A percentile compares a stretch with the other conserved stretches of the same genome.
phyloP scores from a whole-genome alignment of 2,329 filamentous ascomycete species.

The Talaromyces verruculosus region DNA sequence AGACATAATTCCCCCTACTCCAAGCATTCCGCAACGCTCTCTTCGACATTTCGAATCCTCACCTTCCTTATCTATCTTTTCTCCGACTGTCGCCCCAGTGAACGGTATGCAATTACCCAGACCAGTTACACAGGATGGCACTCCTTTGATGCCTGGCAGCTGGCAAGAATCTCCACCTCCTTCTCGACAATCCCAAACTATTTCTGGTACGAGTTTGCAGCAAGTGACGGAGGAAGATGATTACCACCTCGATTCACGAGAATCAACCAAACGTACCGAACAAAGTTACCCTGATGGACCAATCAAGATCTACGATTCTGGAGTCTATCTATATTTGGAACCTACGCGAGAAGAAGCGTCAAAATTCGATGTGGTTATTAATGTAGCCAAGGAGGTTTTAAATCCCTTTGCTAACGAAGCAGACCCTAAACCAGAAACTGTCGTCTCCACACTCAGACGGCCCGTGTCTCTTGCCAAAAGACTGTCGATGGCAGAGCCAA shows the following conservation, averaged over 20 bases:
- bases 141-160: conserved; percentile 29
- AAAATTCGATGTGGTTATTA: conserved; percentile 63
- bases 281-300: conserved; percentile 65
- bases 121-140: conserved; percentile 35
- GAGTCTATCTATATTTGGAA: conserved; percentile 63
- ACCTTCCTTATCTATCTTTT: conserved; percentile 57
- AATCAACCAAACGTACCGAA: conserved; percentile 62
- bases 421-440: conserved; percentile 37
- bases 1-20: conserved; percentile 60
- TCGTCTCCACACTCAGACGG: conserved; percentile 51
- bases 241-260: conserved; percentile 47
- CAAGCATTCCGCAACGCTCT: conserved; percentile 44
- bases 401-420: conserved; percentile 53
- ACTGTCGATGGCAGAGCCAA: conserved; percentile 41
- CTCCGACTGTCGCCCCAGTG: conserved; percentile 50
- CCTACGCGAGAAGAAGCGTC: conserved; percentile 60
- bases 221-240: conserved; percentile 55
- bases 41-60: conserved; percentile 64
- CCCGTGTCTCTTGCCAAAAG: conserved; percentile 30
- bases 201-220: conserved; percentile 29
- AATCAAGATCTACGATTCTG: conserved; percentile 62
- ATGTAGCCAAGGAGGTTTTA: conserved; percentile 64
- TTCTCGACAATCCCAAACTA: conserved; percentile 23
- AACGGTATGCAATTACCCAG: conserved; percentile 54
- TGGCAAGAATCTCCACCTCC: conserved; percentile 34